Percentiles rank a stretch among this genome's conserved stretches.
phyloP scores from a whole-genome alignment of 306 rosid genomes.

The Inga leiocalycina region DNA sequence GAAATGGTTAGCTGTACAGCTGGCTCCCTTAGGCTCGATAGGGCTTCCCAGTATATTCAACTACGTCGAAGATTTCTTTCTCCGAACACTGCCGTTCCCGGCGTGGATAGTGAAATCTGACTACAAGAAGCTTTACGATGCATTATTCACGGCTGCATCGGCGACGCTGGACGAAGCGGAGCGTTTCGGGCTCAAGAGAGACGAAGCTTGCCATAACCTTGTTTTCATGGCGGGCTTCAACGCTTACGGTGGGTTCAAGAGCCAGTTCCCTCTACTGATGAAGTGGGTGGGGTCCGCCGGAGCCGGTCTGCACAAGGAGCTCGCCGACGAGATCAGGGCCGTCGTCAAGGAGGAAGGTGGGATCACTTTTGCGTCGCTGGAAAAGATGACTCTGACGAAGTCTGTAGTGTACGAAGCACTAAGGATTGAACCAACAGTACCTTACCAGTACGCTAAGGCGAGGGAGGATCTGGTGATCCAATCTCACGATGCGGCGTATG shows the following conservation, averaged over 20 bases:
- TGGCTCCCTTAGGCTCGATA: conserved; percentile 49
- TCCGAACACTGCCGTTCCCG: conserved; percentile 58
- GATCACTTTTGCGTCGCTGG: conserved; percentile 43
- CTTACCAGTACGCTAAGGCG: conserved; percentile 68
- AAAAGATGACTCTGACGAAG: conserved; percentile 59
- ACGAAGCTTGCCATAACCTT: conserved; percentile 72
- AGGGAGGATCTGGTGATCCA: conserved; percentile 57
- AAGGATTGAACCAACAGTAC: conserved; percentile 70
- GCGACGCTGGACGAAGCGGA: conserved; percentile 60
- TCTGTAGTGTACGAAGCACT: conserved; percentile 63
- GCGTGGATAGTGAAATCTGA: conserved; percentile 42
- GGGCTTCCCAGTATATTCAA: conserved; percentile 49
- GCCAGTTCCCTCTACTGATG: conserved; percentile 53
- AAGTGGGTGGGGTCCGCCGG: conserved; percentile 76
- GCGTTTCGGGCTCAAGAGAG: conserved; percentile 44
- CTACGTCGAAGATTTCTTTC: conserved; percentile 48
- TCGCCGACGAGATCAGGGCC: conserved; percentile 53
- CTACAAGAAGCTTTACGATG: conserved; percentile 56
- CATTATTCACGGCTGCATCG: conserved; percentile 32
- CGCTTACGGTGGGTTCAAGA: conserved; percentile 66
- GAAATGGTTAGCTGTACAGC: conserved; percentile 56
- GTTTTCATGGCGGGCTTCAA: conserved; percentile 67
- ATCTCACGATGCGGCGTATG: conserved; percentile 56
- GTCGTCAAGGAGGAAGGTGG: conserved; percentile 49
- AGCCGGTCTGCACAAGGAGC: conserved; percentile 43